These are phyloP conservation scores for Alliaria petiolata DNA, from an alignment of 345 rosid genomes.

Conservation along the genomic window DNA sequence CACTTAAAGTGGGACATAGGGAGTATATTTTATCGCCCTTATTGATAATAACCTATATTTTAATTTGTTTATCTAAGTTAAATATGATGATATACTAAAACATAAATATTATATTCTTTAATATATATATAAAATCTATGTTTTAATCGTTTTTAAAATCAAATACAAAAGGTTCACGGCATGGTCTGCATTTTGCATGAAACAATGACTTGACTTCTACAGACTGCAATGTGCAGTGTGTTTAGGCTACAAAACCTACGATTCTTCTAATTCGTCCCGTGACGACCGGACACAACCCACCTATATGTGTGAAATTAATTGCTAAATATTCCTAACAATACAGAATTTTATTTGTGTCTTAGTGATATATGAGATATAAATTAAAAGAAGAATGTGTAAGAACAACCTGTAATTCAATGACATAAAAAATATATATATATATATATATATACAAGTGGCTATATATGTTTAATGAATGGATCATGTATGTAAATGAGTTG, in stretches of 20 bases:
- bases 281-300: constrained; percentile 26
- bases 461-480: background rate
- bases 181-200: constrained; percentile 10
- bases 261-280: constrained; percentile 23
- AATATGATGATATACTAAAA: background rate
- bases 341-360: background rate
- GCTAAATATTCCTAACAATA: background rate
- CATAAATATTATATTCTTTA: background rate
- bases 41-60: background rate
- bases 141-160: background rate
- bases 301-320: background rate
- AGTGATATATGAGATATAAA: background rate
- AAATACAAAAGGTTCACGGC: background rate
- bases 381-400: constrained; percentile 6
- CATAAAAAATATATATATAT: too few species aligned
- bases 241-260: constrained; percentile 23
- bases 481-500: constrained; percentile 19
- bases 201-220: constrained; percentile 7
- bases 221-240: constrained; percentile 15
- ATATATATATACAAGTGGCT: constrained; percentile 9
- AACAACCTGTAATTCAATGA: constrained; percentile 8
- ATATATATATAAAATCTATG: background rate
- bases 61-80: background rate
- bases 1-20: too few species aligned
- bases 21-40: background rate